Evolutionary conservation across 331 rosid species (phyloP), one percentile per base, ranked within the genome.

Genomic region (Erythrophleum ivorense): DNA sequence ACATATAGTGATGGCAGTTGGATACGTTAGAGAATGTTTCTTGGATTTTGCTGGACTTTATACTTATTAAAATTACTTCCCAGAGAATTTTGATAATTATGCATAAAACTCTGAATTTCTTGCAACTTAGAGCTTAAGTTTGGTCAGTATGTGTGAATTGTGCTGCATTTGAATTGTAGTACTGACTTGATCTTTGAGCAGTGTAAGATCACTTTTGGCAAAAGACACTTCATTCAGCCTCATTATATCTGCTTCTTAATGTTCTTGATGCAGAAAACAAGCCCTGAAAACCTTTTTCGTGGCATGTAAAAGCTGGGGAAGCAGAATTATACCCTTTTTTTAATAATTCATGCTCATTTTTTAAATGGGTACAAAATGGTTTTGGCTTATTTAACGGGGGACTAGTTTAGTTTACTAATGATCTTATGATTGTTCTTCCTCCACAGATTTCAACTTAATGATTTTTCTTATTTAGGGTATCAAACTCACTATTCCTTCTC

Each of bases 221-320:
- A 68, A 43, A n/a, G 43, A 68, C 74, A 19, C 34, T 4, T 67
- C 8, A 3, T 48, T 14, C 58, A 46, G 75, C 41, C 41, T 24
- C 34, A 31, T 29, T 50, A 14, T 41, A 45, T 68, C 15, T 68
- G 36, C 18, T 68, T 33, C 62, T 34, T 72, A 4, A 3, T 49
- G 62, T 71, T 71, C 24, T 72, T 50, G 77, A 9, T 52, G 63
- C 77, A 60, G 18, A 11, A 60, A 60, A 29, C 40, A 60, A 13
- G 24, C 67, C 40, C 40, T 60, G 33, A 13, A 29, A 60, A 3
- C 14, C 38, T 49, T 33, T 50, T 43, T 14, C 0, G 10, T 15
- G 45, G 59, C 11, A 24, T 71, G 75, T 24, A 14, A 15, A 46
- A 46, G 40, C 19, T 9, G 40, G 15, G 71, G 31, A n/a, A 71